phyloP scores from a whole-genome alignment of 2,329 filamentous ascomycete species.

The Talaromyces verruculosus region DNA sequence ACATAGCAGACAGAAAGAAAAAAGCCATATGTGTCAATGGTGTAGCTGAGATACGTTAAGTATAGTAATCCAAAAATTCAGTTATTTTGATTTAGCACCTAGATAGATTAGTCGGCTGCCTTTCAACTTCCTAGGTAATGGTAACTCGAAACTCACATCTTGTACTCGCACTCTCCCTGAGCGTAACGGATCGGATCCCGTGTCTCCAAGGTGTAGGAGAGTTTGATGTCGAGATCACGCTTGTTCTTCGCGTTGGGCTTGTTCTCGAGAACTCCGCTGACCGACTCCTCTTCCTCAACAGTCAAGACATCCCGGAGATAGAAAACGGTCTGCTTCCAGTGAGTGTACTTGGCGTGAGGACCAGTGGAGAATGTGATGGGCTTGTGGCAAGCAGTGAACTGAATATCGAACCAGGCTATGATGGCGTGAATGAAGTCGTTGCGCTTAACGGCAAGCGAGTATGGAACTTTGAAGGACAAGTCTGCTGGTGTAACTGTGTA shows the following conservation, averaged over 20 bases:
- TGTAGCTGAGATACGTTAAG: constrained; percentile 19
- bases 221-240: constrained; percentile 87
- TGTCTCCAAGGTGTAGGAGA: constrained; percentile 79
- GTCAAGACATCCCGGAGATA: constrained; percentile 93
- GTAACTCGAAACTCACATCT: constrained; percentile 52
- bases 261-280: constrained; percentile 73
- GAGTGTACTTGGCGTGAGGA: constrained; percentile 97
- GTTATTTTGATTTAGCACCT: constrained; percentile 18
- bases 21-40: constrained; percentile 5
- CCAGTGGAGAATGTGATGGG: constrained; percentile 94
- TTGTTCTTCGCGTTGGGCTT: constrained; percentile 92
- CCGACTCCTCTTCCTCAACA: constrained; percentile 79
- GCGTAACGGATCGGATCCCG: constrained; percentile 68
- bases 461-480: constrained; percentile 78
- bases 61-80: constrained; percentile 17
- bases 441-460: constrained; percentile 72
- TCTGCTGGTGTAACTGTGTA: constrained; percentile 85
- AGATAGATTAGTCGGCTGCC: not conserved
- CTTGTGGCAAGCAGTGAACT: constrained; percentile 98
- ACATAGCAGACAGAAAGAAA: constrained; percentile 25
- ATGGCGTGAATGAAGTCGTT: constrained; percentile 95
- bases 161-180: constrained; percentile 74
- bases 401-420: constrained; percentile 98
- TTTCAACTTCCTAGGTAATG: not conserved
- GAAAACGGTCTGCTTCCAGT: constrained; percentile 99